Evolutionary conservation across 352 stramenopile species (phyloP).

Genomic region (Blastocystis sp.): DNA sequence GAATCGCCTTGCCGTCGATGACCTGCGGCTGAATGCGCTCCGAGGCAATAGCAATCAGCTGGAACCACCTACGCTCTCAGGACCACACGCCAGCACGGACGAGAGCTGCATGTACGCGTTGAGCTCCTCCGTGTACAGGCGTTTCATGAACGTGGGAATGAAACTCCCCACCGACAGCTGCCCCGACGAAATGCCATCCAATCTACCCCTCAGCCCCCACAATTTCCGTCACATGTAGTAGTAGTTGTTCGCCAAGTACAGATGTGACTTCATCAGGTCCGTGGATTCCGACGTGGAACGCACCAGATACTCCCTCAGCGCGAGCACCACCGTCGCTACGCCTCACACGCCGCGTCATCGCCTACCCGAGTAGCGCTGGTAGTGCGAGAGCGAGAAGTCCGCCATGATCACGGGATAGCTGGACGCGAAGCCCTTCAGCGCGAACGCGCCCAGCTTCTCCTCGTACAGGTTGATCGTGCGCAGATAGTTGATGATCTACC

Average conservation of each 20-base stretch:
- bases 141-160: neutral
- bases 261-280: constrained; percentile 34
- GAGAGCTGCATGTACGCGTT: constrained; percentile 26
- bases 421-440: constrained; percentile 4
- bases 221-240: neutral
- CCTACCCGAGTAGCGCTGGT: constrained; percentile 21
- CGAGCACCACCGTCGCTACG: constrained; percentile 31
- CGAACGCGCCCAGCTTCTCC: constrained; percentile 19
- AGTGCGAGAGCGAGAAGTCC: constrained; percentile 25
- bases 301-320: constrained; percentile 4
- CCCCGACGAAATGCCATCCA: neutral
- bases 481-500: constrained; percentile 63
- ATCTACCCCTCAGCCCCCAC: neutral
- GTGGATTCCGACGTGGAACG: neutral
- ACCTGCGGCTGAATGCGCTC: neutral
- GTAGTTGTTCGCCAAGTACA: constrained; percentile 51
- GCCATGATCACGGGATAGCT: constrained; percentile 6
- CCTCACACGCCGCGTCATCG: neutral
- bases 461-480: constrained; percentile 6
- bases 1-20: constrained; percentile 9
- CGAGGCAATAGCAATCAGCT: neutral
- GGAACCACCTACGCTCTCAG: constrained; percentile 26
- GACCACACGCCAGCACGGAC: neutral
- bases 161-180: neutral
- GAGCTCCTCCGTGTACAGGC: neutral